phyloP scores from a whole-genome alignment of 768 basidiomycete genomes.

The Russula vinacea region DNA sequence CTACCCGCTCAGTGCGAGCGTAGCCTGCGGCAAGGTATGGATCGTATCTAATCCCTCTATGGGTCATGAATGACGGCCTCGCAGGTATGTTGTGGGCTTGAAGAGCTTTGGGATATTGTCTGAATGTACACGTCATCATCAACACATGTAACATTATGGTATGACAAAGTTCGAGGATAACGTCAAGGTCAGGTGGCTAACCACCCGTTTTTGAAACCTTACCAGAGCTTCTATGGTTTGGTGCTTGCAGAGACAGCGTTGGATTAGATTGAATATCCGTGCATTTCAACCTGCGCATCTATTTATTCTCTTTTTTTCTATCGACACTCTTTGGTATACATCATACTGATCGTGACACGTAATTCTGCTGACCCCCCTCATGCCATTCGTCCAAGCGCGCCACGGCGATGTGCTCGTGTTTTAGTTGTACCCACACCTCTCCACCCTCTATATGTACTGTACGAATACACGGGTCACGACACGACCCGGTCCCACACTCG shows the following conservation, averaged over 20 bases:
- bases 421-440: conserved; percentile 8
- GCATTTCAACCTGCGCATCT: conserved; percentile 37
- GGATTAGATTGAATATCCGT: conserved; percentile 23
- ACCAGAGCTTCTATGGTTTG: conserved; percentile 6
- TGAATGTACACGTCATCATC: conserved; percentile 38
- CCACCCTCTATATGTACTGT: conserved; percentile 16
- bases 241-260: conserved; percentile 26
- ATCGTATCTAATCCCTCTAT: conserved; percentile 1
- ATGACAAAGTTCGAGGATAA: conserved; percentile 9
- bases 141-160: conserved; percentile 15
- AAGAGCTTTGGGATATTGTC: conserved; percentile 94
- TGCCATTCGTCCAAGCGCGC: conserved; percentile 7
- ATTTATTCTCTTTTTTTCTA: conserved; percentile 22
- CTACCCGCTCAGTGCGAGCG: conserved; percentile 87
- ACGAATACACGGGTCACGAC: conserved; percentile 12
- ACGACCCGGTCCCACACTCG: conserved; percentile 18
- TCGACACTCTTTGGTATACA: conserved; percentile 8
- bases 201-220: background rate
- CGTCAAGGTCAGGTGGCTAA: background rate
- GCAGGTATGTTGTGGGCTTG: conserved; percentile 86
- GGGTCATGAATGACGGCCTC: conserved; percentile 4
- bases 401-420: conserved; percentile 15
- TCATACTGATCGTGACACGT: conserved; percentile 13
- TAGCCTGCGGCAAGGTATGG: conserved; percentile 94
- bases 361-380: background rate